phyloP scores from a whole-genome alignment of 1,139 yeast species.

The Saccharomycopsis hybrid region DNA sequence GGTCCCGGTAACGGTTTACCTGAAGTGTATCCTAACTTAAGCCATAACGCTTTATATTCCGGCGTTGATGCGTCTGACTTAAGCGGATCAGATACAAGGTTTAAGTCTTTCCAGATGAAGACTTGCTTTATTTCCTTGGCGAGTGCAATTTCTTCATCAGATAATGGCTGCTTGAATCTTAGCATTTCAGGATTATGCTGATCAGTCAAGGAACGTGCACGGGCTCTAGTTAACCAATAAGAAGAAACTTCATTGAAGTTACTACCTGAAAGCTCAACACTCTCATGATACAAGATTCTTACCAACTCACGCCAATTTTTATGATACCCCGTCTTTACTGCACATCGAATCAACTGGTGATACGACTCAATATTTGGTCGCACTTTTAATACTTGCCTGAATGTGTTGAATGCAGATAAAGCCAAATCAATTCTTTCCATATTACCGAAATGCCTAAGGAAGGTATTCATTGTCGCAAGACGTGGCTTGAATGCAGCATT shows the following conservation, averaged over 20 bases:
- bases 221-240: conserved; percentile 26
- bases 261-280: conserved; percentile 20
- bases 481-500: conserved; percentile 20
- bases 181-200: conserved; percentile 18
- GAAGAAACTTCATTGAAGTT: conserved; percentile 12
- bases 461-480: conserved; percentile 27
- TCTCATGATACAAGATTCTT: conserved; percentile 24
- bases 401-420: conserved; percentile 29
- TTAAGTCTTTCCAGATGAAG: conserved; percentile 6
- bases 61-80: too few species aligned
- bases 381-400: conserved; percentile 24
- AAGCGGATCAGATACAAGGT: not conserved
- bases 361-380: conserved; percentile 28
- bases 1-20: too few species aligned
- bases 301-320: conserved; percentile 25
- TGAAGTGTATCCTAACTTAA: too few species aligned
- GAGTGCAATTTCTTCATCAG: conserved; percentile 22
- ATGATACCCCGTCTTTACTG: conserved; percentile 30
- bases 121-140: not conserved
- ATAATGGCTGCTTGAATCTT: conserved; percentile 21
- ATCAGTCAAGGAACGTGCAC: conserved; percentile 25
- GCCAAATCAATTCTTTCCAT: conserved; percentile 32
- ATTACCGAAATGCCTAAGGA: conserved; percentile 27
- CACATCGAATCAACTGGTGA: conserved; percentile 30
- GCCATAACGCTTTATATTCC: too few species aligned